These are phyloP conservation scores for Euphorbia schlechtendalii DNA, from an alignment of 441 rosid species.

Conservation along the genomic window DNA sequence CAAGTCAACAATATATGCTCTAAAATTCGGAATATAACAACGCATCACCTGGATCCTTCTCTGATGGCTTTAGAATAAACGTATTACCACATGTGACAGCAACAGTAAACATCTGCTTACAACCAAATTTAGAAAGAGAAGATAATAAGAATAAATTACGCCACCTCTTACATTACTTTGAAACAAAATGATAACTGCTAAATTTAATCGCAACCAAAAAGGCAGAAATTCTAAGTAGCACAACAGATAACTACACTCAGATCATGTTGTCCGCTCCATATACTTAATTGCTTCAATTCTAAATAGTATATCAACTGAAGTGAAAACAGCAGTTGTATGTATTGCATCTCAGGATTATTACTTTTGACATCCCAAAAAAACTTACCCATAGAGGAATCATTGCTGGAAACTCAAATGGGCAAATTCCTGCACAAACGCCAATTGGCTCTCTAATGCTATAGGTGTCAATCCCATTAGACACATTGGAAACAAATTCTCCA, in stretches of 20 bases:
- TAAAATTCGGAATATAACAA: neutral
- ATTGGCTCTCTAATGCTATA: constrained; percentile 82
- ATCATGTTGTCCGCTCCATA: neutral
- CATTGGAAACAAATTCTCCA: constrained; percentile 89
- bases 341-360: neutral
- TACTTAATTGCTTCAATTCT: neutral
- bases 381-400: constrained; percentile 91
- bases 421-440: constrained; percentile 93
- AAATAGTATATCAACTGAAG: no score
- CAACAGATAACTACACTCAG: neutral
- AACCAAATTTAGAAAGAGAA: constrained; percentile 3
- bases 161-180: neutral
- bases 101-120: constrained; percentile 75
- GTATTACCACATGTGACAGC: constrained; percentile 94
- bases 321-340: neutral
- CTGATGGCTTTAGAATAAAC: constrained; percentile 84
- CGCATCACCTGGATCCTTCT: constrained; percentile 78
- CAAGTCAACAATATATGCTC: neutral
- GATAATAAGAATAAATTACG: neutral
- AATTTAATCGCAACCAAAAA: neutral
- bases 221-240: neutral
- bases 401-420: constrained; percentile 91
- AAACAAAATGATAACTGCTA: constrained; percentile 1
- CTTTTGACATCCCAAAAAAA: neutral
- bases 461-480: constrained; percentile 76